Base-by-base conservation (phyloP, 768 basidiomycete species). In the Mycena filopes region DNA sequence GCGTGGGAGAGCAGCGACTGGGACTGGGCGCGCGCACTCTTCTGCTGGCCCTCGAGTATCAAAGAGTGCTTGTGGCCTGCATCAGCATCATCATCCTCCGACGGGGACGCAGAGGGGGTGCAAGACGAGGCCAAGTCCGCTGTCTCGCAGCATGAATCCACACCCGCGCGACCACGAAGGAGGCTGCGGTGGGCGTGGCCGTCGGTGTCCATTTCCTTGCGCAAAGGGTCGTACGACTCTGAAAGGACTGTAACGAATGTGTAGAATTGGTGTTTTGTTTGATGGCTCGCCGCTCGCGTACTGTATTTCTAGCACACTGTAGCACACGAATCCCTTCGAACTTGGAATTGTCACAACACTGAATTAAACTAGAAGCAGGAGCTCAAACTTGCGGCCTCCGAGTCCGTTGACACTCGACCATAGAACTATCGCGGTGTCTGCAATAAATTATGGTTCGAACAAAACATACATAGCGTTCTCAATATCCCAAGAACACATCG, bases 41-140 rank as follows among this genome's bases (percentile, higher is more conserved):
- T 33, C 18, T 40, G 29, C 13, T 15, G 36, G 36, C 36, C 36
- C 31, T 33, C 36, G 2, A 36, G 36, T 15, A 36, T 36, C 2
- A 11, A 36, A 20, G 9, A 7, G 20, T 50, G 49, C 49, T 33
- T 50, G 18, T 29, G 42, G 42, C 10, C 36, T 10, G 36, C 36
- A 9, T 15, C 36, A 21, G 26, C 21, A 8, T 25, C 36, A 9
- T 15, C 36, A 21, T 16, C 21, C 16, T 25, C 18, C 9, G 55
- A 42, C 29, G 26, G 26, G 54, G 82, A 86, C 23, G 82, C 83
- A 55, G 88, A 88, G 58, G 40, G 31, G 21, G 40, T 23, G 38
- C 38, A 42, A 29, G 46, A 58, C 33, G 59, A 60, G n/a, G 28
- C 18, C 49, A 53, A 60, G 43, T 60, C 49, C 33, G 33, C 50